Evolutionary conservation across 441 rosid species (phyloP).

Genomic region (Oxalis stricta): DNA sequence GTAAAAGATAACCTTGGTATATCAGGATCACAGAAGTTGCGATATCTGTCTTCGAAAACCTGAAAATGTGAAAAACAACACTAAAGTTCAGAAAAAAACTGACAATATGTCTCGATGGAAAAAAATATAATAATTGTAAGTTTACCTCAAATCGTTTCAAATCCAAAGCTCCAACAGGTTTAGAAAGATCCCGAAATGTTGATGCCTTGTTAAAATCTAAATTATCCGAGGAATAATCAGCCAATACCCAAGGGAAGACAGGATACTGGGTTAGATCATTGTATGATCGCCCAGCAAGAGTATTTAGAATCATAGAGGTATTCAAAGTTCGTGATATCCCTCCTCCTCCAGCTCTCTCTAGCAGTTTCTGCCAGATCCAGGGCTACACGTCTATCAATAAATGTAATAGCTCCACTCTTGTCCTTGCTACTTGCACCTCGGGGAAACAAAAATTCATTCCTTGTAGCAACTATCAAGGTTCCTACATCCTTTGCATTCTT

Average conservation of each 20-base stretch:
- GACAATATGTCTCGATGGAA: not conserved
- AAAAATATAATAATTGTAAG: slow-evolving; percentile 11
- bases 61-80: slow-evolving; percentile 19
- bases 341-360: slow-evolving; percentile 93
- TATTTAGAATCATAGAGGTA: slow-evolving; percentile 90
- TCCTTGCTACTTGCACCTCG: slow-evolving; percentile 79
- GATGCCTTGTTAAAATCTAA: slow-evolving; percentile 95
- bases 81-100: slow-evolving; percentile 10
- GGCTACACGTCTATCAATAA: slow-evolving; percentile 87
- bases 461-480: slow-evolving; percentile 66
- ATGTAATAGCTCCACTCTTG: slow-evolving; percentile 63
- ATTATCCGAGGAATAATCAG: slow-evolving; percentile 84
- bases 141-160: slow-evolving; percentile 87
- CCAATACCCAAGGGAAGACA: slow-evolving; percentile 94
- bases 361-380: slow-evolving; percentile 92
- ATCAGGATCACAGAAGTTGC: slow-evolving; percentile 94
- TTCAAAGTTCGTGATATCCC: slow-evolving; percentile 95
- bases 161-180: slow-evolving; percentile 98
- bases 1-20: slow-evolving; percentile 69
- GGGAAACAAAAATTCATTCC: slow-evolving; percentile 82
- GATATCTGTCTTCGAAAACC: slow-evolving; percentile 94
- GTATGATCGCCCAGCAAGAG: slow-evolving; percentile 94
- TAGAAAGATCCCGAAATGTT: slow-evolving; percentile 92
- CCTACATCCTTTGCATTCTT: slow-evolving; percentile 94
- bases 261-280: slow-evolving; percentile 98